Percentiles rank a stretch among this genome's conserved stretches.
Conservation (phyloP, 2,329 filamentous ascomycete species). For the Penicillium sp. region DNA sequence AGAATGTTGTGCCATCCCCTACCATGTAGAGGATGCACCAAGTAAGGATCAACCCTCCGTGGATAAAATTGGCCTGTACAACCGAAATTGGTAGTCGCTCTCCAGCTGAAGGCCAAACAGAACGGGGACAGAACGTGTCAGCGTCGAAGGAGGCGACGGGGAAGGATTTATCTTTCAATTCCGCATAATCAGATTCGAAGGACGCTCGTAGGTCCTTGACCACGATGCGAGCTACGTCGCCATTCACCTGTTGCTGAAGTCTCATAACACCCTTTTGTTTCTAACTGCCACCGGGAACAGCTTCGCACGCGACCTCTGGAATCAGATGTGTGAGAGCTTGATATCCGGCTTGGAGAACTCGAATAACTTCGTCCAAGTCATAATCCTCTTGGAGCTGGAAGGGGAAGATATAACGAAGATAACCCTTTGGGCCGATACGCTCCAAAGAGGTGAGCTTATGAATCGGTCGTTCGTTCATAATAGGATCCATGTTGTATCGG, state of each 20-base stretch:
- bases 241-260: slow-evolving; percentile 15
- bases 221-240: slow-evolving; percentile 33
- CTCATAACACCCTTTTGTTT: slow-evolving; percentile 35
- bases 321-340: slow-evolving; percentile 28
- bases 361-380: slow-evolving; percentile 18
- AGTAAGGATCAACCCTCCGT: slow-evolving; percentile 51
- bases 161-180: slow-evolving; percentile 38
- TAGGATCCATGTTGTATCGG: background rate
- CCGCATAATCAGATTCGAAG: no score
- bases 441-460: slow-evolving; percentile 28
- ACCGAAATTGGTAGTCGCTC: slow-evolving; percentile 39
- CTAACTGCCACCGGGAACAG: slow-evolving; percentile 29
- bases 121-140: slow-evolving; percentile 31
- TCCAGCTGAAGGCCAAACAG: slow-evolving; percentile 33
- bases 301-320: slow-evolving; percentile 33
- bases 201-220: slow-evolving; percentile 49
- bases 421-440: slow-evolving; percentile 37
- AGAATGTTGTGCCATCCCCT: slow-evolving; percentile 36
- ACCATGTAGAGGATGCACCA: slow-evolving; percentile 33
- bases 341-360: slow-evolving; percentile 23
- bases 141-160: slow-evolving; percentile 52
- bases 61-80: slow-evolving; percentile 52
- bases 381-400: slow-evolving; percentile 35
- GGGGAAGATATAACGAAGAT: slow-evolving; percentile 36
- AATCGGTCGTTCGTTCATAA: background rate